Evolutionary conservation across 306 rosid genomes (phyloP).

Genomic region (Sophora flavescens): DNA sequence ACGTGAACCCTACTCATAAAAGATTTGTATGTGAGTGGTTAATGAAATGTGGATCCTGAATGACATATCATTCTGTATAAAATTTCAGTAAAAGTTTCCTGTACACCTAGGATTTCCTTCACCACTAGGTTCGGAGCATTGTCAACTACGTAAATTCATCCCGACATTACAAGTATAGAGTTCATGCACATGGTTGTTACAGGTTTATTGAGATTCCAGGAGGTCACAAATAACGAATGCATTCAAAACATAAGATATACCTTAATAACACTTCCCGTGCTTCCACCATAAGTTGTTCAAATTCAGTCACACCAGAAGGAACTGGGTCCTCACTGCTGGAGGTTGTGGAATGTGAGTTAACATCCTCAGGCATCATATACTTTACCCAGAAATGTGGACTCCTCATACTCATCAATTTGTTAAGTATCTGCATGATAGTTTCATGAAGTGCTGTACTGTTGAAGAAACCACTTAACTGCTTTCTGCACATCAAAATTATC

Average conservation of each 20-base stretch:
- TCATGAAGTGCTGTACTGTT: slow-evolving; percentile 66
- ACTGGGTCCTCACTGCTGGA: slow-evolving; percentile 45
- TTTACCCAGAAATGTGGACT: slow-evolving; percentile 80
- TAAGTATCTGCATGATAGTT: slow-evolving; percentile 68
- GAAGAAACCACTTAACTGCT: slow-evolving; percentile 71
- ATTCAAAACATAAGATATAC: slow-evolving; percentile 53
- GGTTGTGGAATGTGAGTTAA: slow-evolving; percentile 49
- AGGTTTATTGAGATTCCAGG: slow-evolving; percentile 24
- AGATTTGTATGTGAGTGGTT: not conserved
- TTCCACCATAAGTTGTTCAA: slow-evolving; percentile 84
- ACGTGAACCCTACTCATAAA: not conserved
- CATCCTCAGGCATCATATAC: slow-evolving; percentile 79
- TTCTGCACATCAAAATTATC: slow-evolving; percentile 65
- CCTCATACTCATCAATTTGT: slow-evolving; percentile 73
- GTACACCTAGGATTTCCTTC: slow-evolving; percentile 8
- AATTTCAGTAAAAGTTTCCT: not conserved
- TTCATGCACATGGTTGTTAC: slow-evolving; percentile 23
- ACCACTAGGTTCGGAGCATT: slow-evolving; percentile 20
- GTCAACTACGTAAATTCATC: not conserved
- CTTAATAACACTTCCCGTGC: slow-evolving; percentile 79
- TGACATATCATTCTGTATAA: not conserved
- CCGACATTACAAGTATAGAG: slow-evolving; percentile 19
- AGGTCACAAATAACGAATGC: slow-evolving; percentile 17
- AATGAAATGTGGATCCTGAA: not conserved
- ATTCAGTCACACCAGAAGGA: slow-evolving; percentile 61